Percentiles rank a stretch among this genome's conserved stretches.
Evolutionary conservation across 2,329 filamentous ascomycete genomes (phyloP).

Genomic region (Cladosporium sp.): DNA sequence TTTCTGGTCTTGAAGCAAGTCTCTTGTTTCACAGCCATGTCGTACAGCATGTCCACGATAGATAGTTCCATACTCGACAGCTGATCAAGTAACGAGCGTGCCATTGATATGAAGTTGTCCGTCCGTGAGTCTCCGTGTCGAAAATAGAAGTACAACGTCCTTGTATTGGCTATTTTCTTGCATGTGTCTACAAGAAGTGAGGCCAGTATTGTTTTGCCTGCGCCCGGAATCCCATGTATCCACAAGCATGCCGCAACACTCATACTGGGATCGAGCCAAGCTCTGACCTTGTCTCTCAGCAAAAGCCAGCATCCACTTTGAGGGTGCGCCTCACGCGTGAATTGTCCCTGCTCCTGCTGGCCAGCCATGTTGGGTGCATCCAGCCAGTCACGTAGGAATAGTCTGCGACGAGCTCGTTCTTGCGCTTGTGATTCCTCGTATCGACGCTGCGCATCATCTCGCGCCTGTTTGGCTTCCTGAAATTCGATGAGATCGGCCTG

Average conservation of each 20-base stretch:
- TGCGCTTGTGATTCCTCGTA: neutral
- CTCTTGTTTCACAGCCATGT: neutral
- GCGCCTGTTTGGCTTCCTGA: neutral
- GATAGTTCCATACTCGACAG: neutral
- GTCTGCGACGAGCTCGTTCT: neutral
- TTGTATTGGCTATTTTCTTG: neutral
- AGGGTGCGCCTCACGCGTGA: neutral
- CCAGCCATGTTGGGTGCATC: neutral
- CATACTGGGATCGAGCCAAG: slow-evolving; percentile 3
- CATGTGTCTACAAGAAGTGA: slow-evolving; percentile 7
- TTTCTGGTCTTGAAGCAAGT: slow-evolving; percentile 5
- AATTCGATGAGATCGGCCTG: neutral
- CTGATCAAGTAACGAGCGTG: slow-evolving; percentile 10
- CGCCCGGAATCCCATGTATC: slow-evolving; percentile 7
- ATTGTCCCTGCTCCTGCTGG: neutral
- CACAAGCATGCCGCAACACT: slow-evolving; percentile 1
- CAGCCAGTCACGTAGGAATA: neutral
- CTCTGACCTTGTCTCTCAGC: neutral
- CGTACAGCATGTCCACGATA: slow-evolving; percentile 4
- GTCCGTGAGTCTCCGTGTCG: slow-evolving; percentile 6
- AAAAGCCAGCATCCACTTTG: slow-evolving; percentile 11
- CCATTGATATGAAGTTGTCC: slow-evolving; percentile 13
- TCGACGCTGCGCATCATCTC: neutral
- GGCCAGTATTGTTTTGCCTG: slow-evolving; percentile 14
- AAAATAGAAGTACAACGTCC: slow-evolving; percentile 13